Evolutionary conservation across 352 stramenopile genomes (phyloP).

Genomic region (Pythium scleroteichum): DNA sequence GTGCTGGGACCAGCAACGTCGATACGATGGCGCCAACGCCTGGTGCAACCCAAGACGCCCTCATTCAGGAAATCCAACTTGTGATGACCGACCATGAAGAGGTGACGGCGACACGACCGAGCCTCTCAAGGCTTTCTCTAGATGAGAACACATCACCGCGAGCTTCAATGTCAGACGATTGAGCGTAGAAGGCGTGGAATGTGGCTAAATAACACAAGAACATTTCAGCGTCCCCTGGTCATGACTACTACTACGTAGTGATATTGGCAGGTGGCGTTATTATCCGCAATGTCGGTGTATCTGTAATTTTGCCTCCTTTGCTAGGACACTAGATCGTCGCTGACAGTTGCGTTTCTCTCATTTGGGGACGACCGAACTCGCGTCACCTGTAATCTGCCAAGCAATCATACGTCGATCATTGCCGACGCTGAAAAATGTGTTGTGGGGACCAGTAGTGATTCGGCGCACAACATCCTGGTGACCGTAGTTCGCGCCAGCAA

Average conservation of each 20-base stretch:
- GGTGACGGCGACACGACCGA: slow-evolving; percentile 35
- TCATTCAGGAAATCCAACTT: slow-evolving; percentile 55
- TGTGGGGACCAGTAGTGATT: slow-evolving; percentile 68
- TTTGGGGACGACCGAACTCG: slow-evolving; percentile 48
- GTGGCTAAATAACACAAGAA: neutral
- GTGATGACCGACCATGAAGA: slow-evolving; percentile 54
- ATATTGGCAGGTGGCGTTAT: too few species aligned
- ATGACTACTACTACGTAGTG: too few species aligned
- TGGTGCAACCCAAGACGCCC: slow-evolving; percentile 18
- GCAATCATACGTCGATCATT: slow-evolving; percentile 85
- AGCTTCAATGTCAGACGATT: slow-evolving; percentile 2
- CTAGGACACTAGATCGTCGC: too few species aligned
- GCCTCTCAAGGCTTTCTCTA: slow-evolving; percentile 25
- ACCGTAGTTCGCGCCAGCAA: slow-evolving; percentile 56
- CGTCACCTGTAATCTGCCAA: slow-evolving; percentile 85
- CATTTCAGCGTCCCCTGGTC: too few species aligned
- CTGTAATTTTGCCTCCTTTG: too few species aligned
- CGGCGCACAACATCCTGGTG: slow-evolving; percentile 79
- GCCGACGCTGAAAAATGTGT: slow-evolving; percentile 81
- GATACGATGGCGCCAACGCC: neutral
- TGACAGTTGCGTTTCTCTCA: slow-evolving; percentile 14
- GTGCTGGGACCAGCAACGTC: neutral
- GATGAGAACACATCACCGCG: slow-evolving; percentile 19
- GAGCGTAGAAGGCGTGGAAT: neutral
- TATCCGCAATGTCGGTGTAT: too few species aligned